Percentiles rank a stretch among this genome's conserved stretches.
Conservation (phyloP, 78 protist genomes). For the Diacronema lutheri region DNA sequence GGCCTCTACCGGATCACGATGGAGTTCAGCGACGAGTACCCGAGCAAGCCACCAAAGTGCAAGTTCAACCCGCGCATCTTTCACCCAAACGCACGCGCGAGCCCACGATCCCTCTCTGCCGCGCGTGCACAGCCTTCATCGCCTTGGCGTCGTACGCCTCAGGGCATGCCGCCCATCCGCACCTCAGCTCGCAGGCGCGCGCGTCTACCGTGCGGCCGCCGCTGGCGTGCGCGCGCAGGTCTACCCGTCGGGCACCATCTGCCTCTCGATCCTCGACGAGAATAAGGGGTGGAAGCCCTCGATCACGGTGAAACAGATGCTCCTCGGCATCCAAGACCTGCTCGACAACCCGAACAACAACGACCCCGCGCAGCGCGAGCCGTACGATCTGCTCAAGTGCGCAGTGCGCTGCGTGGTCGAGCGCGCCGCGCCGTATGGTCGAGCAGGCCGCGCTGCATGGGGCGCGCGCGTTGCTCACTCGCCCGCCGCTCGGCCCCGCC, state of each 20-base stretch:
- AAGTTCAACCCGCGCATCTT: constrained; percentile 54
- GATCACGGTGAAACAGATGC: constrained; percentile 82
- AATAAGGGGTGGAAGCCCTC: constrained; percentile 95
- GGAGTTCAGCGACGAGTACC: constrained; percentile 90
- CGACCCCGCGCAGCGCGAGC: constrained; percentile 92
- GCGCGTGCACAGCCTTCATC: too few species aligned
- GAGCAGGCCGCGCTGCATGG: too few species aligned
- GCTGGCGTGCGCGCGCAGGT: constrained; percentile 41
- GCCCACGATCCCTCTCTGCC: too few species aligned
- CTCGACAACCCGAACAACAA: constrained; percentile 87
- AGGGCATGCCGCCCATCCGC: too few species aligned
- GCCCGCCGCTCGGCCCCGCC: too few species aligned
- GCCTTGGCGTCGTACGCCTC: too few species aligned
- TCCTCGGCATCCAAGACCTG: constrained; percentile 92
- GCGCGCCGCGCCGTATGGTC: too few species aligned
- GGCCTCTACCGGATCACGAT: constrained; percentile 78
- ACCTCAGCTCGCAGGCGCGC: too few species aligned
- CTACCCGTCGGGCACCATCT: constrained; percentile 95
- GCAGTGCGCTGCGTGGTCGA: too few species aligned
- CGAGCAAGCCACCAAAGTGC: constrained; percentile 91
- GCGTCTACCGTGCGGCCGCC: too few species aligned
- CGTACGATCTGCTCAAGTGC: constrained; percentile 43
- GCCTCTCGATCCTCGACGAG: constrained; percentile 89
- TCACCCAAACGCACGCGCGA: constrained; percentile 56
- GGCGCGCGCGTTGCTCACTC: too few species aligned